Evolutionary conservation across 2,329 filamentous ascomycete species (phyloP).

Genomic region (Exophiala lecanii-corni): DNA sequence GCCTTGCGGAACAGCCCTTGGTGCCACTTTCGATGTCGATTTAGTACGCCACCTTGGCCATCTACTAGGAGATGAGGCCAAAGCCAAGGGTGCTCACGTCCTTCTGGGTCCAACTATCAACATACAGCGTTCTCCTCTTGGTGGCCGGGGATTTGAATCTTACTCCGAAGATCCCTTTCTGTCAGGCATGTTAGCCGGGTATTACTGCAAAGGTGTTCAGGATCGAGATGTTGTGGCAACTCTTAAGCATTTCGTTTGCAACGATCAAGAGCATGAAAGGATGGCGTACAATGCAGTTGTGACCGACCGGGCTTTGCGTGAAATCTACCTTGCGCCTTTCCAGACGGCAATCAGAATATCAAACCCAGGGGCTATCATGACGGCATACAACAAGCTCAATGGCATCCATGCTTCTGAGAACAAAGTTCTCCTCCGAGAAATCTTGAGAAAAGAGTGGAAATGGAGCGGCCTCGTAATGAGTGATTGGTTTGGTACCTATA

Average conservation of each 20-base stretch:
- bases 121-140: slow-evolving; percentile 73
- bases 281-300: slow-evolving; percentile 38
- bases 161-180: slow-evolving; percentile 77
- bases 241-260: slow-evolving; percentile 59
- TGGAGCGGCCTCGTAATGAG: slow-evolving; percentile 44
- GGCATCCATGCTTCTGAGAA: slow-evolving; percentile 41
- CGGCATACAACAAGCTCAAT: slow-evolving; percentile 54
- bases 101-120: slow-evolving; percentile 72
- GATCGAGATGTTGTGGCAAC: slow-evolving; percentile 68
- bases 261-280: slow-evolving; percentile 42
- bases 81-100: slow-evolving; percentile 68
- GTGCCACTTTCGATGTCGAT: slow-evolving; percentile 70
- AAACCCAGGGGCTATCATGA: slow-evolving; percentile 54
- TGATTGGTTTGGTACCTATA: slow-evolving; percentile 36
- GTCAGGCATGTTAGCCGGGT: slow-evolving; percentile 65
- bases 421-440: slow-evolving; percentile 35
- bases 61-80: slow-evolving; percentile 66
- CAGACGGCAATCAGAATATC: slow-evolving; percentile 54
- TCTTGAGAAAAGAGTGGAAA: slow-evolving; percentile 42
- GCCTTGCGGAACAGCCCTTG: slow-evolving; percentile 66
- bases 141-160: slow-evolving; percentile 80
- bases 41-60: slow-evolving; percentile 64
- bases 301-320: slow-evolving; percentile 52
- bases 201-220: slow-evolving; percentile 68
- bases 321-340: slow-evolving; percentile 60